Base-by-base conservation (phyloP, 768 basidiomycete genomes). In the Auriscalpium microsporum region DNA sequence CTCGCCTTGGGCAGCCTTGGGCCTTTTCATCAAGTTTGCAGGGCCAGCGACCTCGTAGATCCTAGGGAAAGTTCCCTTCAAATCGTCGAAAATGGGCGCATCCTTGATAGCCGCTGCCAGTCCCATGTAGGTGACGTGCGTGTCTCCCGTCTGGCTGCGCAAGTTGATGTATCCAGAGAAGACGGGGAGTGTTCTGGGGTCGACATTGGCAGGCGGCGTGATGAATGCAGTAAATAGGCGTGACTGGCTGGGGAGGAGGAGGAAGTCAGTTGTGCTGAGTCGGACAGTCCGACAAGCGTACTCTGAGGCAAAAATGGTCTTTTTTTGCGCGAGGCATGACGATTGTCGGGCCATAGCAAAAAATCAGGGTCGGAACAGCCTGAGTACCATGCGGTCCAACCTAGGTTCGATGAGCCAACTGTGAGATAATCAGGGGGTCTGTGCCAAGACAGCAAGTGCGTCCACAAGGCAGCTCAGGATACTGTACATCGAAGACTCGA, bases 121-220 rank as follows among this genome's bases (percentile, higher is more conserved):
- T 7, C 80, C 80, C 16, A 81, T 63, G 62, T 80, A 83, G 4
- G 76, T 71, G 23, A 76, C 72, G 34, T 75, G 71, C 49, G 70
- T 66, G 10, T 63, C 72, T 53, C 77, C 73, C 13, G 64, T 59
- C 9, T 66, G 63, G 35, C 71, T 67, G 4, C 57, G 52, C 38
- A 72, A 58, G 54, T 71, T 58, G 60, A 86, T 78, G 71, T 75
- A 82, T 8, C 83, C 83, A 35, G 79, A 80, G 69, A 77, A 83
- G 54, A 83, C 72, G 19, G 83, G 83, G 67, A 80, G 75, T 2
- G 75, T 71, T 28, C 71, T 60, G 1, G 64, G 64, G 33, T 77
- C 70, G 56, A 75, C 65, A 13, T 73, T 69, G 0, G 62, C 61
- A 0, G 84, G 84, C 0, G 76, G 72, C 0, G 66, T 71, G 69